Evolutionary conservation across 2,329 filamentous ascomycete species (phyloP), one percentile per base, ranked within the genome.

Genomic region (Ophiobolus disseminans): DNA sequence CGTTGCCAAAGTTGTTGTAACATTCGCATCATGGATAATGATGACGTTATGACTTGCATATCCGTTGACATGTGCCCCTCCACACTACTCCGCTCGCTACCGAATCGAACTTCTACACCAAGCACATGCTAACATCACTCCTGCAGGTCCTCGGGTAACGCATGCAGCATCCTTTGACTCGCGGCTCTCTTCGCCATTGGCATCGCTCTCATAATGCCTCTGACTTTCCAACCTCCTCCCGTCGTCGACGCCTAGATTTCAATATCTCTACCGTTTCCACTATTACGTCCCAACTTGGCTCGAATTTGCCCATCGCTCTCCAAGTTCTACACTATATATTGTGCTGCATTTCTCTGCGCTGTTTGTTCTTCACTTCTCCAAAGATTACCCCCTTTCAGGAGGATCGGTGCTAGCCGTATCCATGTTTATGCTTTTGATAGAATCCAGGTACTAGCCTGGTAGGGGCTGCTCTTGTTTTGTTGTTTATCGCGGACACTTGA

Each of bases 101-200:
- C 43, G 31, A 40, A 19, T 25, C 21, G 31, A 39, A 23, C 5
- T 28, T 16, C 16, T 6, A 38, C 23, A 23, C 22, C 23, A 26
- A 34, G 17, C 14, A 46, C 16, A 17, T 34, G 44, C 53, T 64
- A 40, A 61, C 19, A 20, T 6, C n/a, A 14, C 6, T 32, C 17
- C 47, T 25, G 17, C 35, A 72, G 68, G 66, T 63, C 63, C 13
- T 62, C 64, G 14, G 65, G 68, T 39, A 68, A 58, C 36, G 48
- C 64, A 22, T 72, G 68, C 52, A 69, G 58, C 35, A 70, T 72
- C 58, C 57, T 72, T 32, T 72, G 67, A 72, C 68, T 70, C 45
- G 37, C 57, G 31, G 55, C 61, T 21, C 45, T 67, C 26, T 30
- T 69, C 30, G 45, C 62, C 22, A 48, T 70, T 22, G 48, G 53